Evolutionary conservation across 805 yeast species (phyloP), one percentile per base, ranked within the genome.

Genomic region (Candida nanaspora): DNA sequence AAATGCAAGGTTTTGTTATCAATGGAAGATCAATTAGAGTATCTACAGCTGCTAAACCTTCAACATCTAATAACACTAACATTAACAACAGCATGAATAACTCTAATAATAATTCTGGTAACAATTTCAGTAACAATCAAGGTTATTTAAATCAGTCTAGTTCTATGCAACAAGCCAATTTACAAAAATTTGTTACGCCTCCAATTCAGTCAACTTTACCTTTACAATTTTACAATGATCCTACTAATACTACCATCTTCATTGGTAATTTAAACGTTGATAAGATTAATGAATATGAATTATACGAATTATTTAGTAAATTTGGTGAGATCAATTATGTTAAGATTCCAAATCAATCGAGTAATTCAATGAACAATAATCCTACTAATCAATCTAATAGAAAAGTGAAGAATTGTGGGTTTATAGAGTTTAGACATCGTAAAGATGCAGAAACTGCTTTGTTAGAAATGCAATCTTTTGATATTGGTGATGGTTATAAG

Each of bases 401-500:
- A 15, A 37, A 37, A 21, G 39, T 37, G 11, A 81, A 80, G 47
- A 61, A 61, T 46, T 86, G 95, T 63, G 96, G 95, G 1, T 87
- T 89, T 63, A 87, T 88, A 40, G 94, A 86, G 60, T 88, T 75
- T 57, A 75, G 78, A 32, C 76, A 81, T 40, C 69, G 95, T 42
- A 77, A 78, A 34, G 79, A 86, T 49, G 96, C 96, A 2, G 96
- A 89, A 61, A 72, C 72, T 41, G 95, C 96, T 10, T 84, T 88
- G 46, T 69, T 76, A 28, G 83, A 81, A 47, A 83, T 88, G 94
- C 95, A 88, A 62, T 95, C 95, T 9, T 86, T 79, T 56, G 86
- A 87, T 29, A 81, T 88, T 50, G 91, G 63, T 18, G 89, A 38
- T 10, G 88, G 86, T 43, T 81, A 86, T 42, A 72, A 91, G 46